Evolutionary conservation across 2,329 filamentous ascomycete species (phyloP), one percentile per base, ranked within the genome.

Genomic region (Nothomitra cinnamomea): DNA sequence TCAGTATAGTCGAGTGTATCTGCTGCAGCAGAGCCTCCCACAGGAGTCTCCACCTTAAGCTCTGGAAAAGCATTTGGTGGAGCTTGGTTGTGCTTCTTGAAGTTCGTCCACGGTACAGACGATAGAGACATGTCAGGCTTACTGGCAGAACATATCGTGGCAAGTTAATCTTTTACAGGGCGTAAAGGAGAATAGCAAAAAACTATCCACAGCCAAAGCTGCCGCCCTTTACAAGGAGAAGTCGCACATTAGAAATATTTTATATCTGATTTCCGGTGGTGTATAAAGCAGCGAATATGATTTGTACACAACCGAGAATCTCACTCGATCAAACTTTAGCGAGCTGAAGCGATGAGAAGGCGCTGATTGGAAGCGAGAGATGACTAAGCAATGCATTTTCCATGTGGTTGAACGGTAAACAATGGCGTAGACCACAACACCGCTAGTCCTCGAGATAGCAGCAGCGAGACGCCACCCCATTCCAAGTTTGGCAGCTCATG

Each of bases 1-100:
- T 94, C 84, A 58, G 82, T 79, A 69, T 95, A 94, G 63, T 88
- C 57, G 54, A 64, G 21, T 10, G 56, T 1, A 15, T 15, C 21
- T 35, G 17, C 22, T n/a, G 2, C 12, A n/a, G 21, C 8, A 17
- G 45, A 19, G 19, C 24, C 45, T 49, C 32, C 45, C 1, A 17
- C 2, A 15, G 45, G 12, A 35, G 45, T 32, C 17, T 8, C 24
- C 24, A 60, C 60, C 59, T 62, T 60, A 19, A 57, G 53, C 42
- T 54, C 47, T 24, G 53, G 53, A 15, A 54, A 54, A 8, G 22
- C 53, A 50, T 54, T 36, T 17, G 54, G 21, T 17, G 22, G 24
- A 21, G 49, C 38, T 21, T 54, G 32, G 52, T 36, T 55, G 21
- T 48, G 40, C 28, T 47, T 48, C 28, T 25, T 35, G 45, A 49